These are phyloP conservation scores for Tylopilus cervinicoccineus DNA, from an alignment of 768 basidiomycete species.

Conservation along the genomic window DNA sequence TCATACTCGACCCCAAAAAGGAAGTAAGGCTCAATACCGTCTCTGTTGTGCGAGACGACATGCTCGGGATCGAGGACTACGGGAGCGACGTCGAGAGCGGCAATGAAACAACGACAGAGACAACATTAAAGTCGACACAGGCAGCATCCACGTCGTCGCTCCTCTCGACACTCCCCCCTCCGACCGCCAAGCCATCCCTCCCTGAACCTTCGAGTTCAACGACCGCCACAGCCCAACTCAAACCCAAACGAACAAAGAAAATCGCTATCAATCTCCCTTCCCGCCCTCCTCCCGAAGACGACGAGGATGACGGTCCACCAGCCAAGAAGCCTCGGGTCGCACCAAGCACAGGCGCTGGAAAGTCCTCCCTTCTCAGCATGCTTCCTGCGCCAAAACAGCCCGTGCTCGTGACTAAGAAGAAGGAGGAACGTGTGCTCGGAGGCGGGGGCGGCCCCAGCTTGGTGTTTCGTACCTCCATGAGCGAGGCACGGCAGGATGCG, in stretches of 20 bases:
- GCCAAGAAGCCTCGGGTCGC: slow-evolving; percentile 56
- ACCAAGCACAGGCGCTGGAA: slow-evolving; percentile 45
- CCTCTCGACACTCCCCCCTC: slow-evolving; percentile 38
- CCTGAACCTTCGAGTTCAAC: slow-evolving; percentile 22
- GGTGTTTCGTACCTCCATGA: slow-evolving; percentile 45
- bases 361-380: slow-evolving; percentile 66
- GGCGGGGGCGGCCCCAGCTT: slow-evolving; percentile 58
- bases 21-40: not conserved
- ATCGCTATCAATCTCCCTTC: slow-evolving; percentile 37
- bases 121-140: slow-evolving; percentile 11
- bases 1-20: not conserved
- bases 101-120: slow-evolving; percentile 29
- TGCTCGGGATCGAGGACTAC: slow-evolving; percentile 77
- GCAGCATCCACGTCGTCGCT: not conserved
- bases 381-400: slow-evolving; percentile 67
- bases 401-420: slow-evolving; percentile 34
- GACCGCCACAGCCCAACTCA: slow-evolving; percentile 16
- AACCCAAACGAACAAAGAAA: slow-evolving; percentile 43
- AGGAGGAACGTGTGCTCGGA: slow-evolving; percentile 57
- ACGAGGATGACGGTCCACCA: slow-evolving; percentile 47
- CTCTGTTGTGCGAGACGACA: slow-evolving; percentile 24
- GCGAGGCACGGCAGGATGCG: slow-evolving; percentile 12
- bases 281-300: slow-evolving; percentile 32
- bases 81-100: slow-evolving; percentile 69
- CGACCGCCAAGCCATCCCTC: too few relatives aligned